Evolutionary conservation across 2,329 filamentous ascomycete species (phyloP), one percentile per base, ranked within the genome.

Genomic region (Nothopassalora personata): DNA sequence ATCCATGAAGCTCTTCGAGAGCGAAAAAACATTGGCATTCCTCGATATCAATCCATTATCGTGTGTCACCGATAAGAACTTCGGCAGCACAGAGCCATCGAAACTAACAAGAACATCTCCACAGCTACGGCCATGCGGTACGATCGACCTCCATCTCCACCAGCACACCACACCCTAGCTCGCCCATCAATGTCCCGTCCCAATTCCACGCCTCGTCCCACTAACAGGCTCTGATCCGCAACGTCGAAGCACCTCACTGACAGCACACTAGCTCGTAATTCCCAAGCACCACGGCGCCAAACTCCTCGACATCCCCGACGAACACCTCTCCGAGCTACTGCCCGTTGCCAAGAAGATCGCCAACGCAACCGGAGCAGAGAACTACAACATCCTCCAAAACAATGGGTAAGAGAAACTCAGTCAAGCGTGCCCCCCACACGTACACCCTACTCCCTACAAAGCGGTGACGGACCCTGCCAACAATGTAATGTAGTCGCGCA

Each of bases 301-400:
- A 78, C 84, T 99, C 28, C 83, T 85, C 62, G 93, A 97, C 73
- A 93, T 99, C 60, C 93, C 94, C 18, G 94, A 97, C 74, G 91
- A 96, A 56, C 80, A 90, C 66, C 82, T 99, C 57, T 73, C 77
- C 54, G 94, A 97, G 76, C 82, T 99, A 60, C 78, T 99, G 81
- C 88, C 90, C 47, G 85, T 95, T 15, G 87, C 90, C 51, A 97
- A 96, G 83, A 93, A 89, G 75, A 84, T 99, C 51, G 91, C 88
- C 52, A 76, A 80, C 19, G 93, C 91, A 30, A 86, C 84, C 4
- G 90, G 90, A 39, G 86, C 88, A 4, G 79, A 80, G 54, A 83
- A 97, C 75, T 99, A 91, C 81, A 99, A 99, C 72, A 83, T 99
- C 52, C 79, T 99, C 60, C 94, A 99, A 79, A 99, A 99, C 79